Percentiles rank a stretch among this genome's conserved stretches.
These are phyloP conservation scores for Candida andamanensis DNA, from an alignment of 805 yeast genomes.

Conservation along the genomic window DNA sequence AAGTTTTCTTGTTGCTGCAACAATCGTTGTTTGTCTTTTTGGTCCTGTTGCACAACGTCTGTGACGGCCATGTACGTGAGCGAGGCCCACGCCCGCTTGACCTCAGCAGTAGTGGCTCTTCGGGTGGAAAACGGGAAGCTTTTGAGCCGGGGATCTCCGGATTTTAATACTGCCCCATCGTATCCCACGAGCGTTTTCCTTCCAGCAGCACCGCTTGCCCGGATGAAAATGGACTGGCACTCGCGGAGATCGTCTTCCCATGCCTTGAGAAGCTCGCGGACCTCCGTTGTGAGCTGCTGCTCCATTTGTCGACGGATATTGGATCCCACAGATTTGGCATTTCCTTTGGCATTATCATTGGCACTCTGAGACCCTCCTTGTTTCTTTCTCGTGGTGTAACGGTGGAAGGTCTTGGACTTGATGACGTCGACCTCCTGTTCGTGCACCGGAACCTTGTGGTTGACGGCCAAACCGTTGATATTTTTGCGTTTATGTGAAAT, in stretches of 20 bases:
- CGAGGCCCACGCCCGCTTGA: constrained; percentile 80
- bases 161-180: constrained; percentile 49
- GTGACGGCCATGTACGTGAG: constrained; percentile 54
- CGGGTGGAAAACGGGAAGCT: constrained; percentile 85
- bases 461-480: constrained; percentile 48
- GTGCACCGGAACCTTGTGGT: constrained; percentile 42
- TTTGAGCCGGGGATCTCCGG: constrained; percentile 57
- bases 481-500: constrained; percentile 62
- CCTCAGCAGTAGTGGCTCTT: constrained; percentile 77
- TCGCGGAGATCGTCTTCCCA: constrained; percentile 61
- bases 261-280: constrained; percentile 55
- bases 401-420: constrained; percentile 81
- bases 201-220: constrained; percentile 74
- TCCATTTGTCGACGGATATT: constrained; percentile 86
- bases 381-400: constrained; percentile 93
- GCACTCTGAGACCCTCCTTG: constrained; percentile 98
- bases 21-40: constrained; percentile 19
- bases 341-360: constrained; percentile 86
- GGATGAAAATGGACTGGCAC: constrained; percentile 68
- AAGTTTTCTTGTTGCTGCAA: constrained; percentile 13
- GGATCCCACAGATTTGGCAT: constrained; percentile 95
- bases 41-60: constrained; percentile 50
- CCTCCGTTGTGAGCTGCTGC: constrained; percentile 71
- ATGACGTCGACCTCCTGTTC: constrained; percentile 63
- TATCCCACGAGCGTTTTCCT: constrained; percentile 63